Evolutionary conservation across 371 early-diverging fungal genomes (phyloP), one percentile per base, ranked within the genome.

Genomic region (Mortierella sp.): DNA sequence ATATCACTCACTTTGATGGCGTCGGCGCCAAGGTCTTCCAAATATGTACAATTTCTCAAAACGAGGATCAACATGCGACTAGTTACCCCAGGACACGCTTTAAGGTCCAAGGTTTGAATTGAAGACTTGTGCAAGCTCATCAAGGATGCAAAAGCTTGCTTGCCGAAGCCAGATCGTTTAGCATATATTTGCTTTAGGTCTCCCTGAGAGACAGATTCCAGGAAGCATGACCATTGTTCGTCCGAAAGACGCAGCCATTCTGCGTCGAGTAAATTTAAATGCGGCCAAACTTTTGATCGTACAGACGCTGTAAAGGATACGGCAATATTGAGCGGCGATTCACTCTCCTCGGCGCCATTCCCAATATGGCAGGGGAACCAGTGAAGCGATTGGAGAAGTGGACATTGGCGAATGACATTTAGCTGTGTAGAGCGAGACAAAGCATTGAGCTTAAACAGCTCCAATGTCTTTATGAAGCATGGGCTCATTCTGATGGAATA

Each of bases 231-330:
- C 50, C 50, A 50, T 8, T 50, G 50, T 7, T 50, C 50, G 21
- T 50, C 50, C 4, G 50, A 50, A n/a, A 50, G 50, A n/a, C 50
- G 1, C 16, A 50, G 21, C n/a, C 50, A 50, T 50, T 50, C 50
- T 50, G 50, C 50, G n/a, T 50, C 50, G n/a, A 50, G 50, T n/a
- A 50, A 4, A n/a, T n/a, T 50, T 50, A 50, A 50, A 50, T 4
- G 7, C 5, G 50, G n/a, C 50, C 50, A 50, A 6, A n/a, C n/a
- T n/a, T 50, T 50, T 50, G 50, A 50, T n/a, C n/a, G 16, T 50
- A 50, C 50, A 50, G n/a, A n/a, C 50, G n/a, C n/a, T n/a, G n/a
- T 50, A 16, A 50, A 50, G 50, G 50, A n/a, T 50, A n/a, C n/a
- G 19, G 50, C 50, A 4, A 50, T 50, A 16, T 5, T n/a, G 50